Evolutionary conservation across 176 grass and related monocot species (phyloP), one percentile per base, ranked within the genome.

Genomic region (Avena eriantha): DNA sequence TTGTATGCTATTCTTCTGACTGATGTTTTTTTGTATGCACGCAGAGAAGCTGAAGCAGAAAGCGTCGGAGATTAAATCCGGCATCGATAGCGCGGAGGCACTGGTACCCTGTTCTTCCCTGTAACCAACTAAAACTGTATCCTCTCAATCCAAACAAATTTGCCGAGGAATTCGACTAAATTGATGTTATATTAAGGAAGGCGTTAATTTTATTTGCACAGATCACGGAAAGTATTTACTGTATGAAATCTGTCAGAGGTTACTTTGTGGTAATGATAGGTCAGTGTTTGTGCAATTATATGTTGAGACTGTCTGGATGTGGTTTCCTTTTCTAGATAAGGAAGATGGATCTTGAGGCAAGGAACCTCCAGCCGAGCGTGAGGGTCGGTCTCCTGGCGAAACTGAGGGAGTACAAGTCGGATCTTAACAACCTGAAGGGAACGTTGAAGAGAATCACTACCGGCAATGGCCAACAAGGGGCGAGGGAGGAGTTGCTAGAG

Each of bases 291-390:
- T 17, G 24, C 26, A 53, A 53, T 31, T 76, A 29, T 53, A 51
- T 75, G 72, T 29, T 75, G 29, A 51, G 36, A 31, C 51, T 76
- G 49, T 77, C 26, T 77, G 49, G 19, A 75, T 65, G 21, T 21
- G 8, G 2, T 71, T 87, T 82, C 31, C 82, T 29, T 82, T 51
- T 77, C 50, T 73, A 99, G 97, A 96, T 99, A 79, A 92, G 92
- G 57, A 99, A 94, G 86, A 99, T 99, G 97, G 94, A 99, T 92
- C 89, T 96, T 60, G 97, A 99, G 80, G 97, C 94, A 70, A 96
- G 97, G 90, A 99, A 84, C 66, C 91, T 94, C 63, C 97, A 94
- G 69, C 97, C 92, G 3, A 99, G 97, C 10, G 17, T 94, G 26
- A 96, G 90, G 87, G 94, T 89, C 22, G 93, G 92, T 19, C 81